phyloP scores from a whole-genome alignment of 148 eudicot genomes.

The Suaeda aralocaspica region DNA sequence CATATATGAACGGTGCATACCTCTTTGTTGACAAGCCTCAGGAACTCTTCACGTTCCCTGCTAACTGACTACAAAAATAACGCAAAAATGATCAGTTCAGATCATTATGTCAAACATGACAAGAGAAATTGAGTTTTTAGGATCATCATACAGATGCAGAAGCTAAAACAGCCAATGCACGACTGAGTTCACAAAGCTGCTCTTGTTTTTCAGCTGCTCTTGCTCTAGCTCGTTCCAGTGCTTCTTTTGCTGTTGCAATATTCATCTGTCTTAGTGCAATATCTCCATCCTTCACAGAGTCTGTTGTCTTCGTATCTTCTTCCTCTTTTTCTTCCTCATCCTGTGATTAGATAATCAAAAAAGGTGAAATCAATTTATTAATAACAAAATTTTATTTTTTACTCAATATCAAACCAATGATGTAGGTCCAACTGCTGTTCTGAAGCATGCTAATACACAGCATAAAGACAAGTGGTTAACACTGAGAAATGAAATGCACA shows the following conservation, averaged over 20 bases:
- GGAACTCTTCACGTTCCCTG: constrained; percentile 86
- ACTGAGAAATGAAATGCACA: background rate
- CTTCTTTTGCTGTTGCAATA: constrained; percentile 55
- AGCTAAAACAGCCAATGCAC: constrained; percentile 91
- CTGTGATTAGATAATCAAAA: constrained; percentile 17
- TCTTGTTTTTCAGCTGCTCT: constrained; percentile 60
- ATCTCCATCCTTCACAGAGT: constrained; percentile 38
- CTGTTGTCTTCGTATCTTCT: constrained; percentile 50
- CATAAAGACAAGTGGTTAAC: background rate
- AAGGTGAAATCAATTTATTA: background rate
- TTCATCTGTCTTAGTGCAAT: constrained; percentile 67
- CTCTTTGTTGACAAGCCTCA: constrained; percentile 90
- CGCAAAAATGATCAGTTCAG: background rate
- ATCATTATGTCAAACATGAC: background rate
- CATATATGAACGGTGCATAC: constrained; percentile 30
- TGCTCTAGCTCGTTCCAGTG: constrained; percentile 60
- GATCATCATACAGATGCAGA: constrained; percentile 72
- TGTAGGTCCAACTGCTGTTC: background rate
- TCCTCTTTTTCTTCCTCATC: constrained; percentile 70
- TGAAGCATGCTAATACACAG: background rate
- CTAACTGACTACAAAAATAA: constrained; percentile 67
- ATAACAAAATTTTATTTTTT: background rate
- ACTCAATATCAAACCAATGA: background rate
- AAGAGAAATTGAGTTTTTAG: background rate
- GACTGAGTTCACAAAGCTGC: constrained; percentile 80